These are phyloP conservation scores for Fomitopsis pinicola DNA, from an alignment of 1,284 basidiomycete species.

Conservation along the genomic window DNA sequence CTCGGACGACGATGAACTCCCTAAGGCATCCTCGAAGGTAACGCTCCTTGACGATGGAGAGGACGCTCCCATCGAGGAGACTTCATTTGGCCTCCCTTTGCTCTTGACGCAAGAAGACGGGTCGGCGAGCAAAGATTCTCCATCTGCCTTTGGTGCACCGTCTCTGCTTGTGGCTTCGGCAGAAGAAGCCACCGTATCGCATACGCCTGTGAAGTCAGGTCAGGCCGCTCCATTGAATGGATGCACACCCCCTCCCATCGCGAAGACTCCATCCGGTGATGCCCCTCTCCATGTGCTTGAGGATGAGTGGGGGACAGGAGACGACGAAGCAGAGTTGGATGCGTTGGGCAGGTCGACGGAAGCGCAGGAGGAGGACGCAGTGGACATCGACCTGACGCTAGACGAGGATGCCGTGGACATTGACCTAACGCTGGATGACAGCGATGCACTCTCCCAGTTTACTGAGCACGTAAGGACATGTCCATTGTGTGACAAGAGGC, in stretches of 20 bases:
- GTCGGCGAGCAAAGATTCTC: neutral
- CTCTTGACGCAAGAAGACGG: neutral
- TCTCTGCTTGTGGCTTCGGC: conserved; percentile 3
- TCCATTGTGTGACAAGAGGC: conserved; percentile 35
- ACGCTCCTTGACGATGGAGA: neutral
- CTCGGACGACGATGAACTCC: conserved; percentile 42
- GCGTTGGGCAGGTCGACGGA: conserved; percentile 24
- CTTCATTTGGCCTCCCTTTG: neutral
- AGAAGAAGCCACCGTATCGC: neutral
- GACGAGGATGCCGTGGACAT: conserved; percentile 14
- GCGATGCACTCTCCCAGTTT: conserved; percentile 2
- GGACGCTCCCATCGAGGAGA: neutral
- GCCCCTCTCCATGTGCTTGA: conserved; percentile 12
- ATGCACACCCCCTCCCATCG: neutral
- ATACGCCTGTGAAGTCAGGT: neutral
- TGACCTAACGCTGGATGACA: neutral
- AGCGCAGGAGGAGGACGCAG: conserved; percentile 19
- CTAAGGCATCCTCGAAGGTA: conserved; percentile 1
- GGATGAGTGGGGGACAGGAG: conserved; percentile 55
- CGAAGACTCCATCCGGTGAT: neutral
- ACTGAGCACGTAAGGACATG: conserved; percentile 23
- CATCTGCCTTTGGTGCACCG: conserved; percentile 7
- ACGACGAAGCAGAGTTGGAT: conserved; percentile 47
- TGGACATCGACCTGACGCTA: conserved; percentile 23
- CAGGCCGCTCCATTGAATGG: neutral